Conservation (phyloP, 345 rosid species). For the Noccaea caerulescens region DNA sequence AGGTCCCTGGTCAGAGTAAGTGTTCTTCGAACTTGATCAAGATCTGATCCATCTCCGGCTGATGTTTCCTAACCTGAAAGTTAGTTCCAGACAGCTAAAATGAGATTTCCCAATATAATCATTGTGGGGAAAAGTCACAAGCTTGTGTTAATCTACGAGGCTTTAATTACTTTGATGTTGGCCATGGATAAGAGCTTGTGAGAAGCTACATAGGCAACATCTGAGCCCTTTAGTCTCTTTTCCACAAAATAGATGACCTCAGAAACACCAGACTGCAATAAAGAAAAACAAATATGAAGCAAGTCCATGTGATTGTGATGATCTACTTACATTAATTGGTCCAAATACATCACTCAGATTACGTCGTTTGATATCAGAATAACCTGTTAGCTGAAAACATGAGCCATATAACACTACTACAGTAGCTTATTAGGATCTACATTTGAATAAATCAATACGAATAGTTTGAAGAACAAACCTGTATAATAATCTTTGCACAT, state of each 20-base stretch:
- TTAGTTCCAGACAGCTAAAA: not conserved
- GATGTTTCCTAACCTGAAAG: conserved; percentile 76
- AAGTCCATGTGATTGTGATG: conserved; percentile 8
- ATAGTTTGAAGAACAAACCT: conserved; percentile 54
- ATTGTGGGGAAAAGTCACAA: not conserved
- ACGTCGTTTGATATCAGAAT: conserved; percentile 8
- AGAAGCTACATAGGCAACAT: conserved; percentile 70
- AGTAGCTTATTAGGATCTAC: conserved; percentile 5
- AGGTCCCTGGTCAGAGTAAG: conserved; percentile 23
- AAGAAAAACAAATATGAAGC: conserved; percentile 10
- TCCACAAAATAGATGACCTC: conserved; percentile 85
- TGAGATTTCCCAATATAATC: no score
- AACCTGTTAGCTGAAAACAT: conserved; percentile 8
- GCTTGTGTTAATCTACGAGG: not conserved
- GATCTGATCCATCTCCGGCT: conserved; percentile 54
- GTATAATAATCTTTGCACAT: conserved; percentile 96
- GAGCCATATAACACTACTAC: not conserved
- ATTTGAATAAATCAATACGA: conserved; percentile 21
- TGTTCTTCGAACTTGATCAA: conserved; percentile 65
- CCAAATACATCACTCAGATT: not conserved
- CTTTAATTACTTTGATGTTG: conserved; percentile 68
- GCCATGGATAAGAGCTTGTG: conserved; percentile 86
- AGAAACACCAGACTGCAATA: conserved; percentile 80
- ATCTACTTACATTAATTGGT: no score
- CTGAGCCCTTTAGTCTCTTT: conserved; percentile 59